Evolutionary conservation across 176 grass and related monocot species (phyloP).

Genomic region (Cenchrus americanus): DNA sequence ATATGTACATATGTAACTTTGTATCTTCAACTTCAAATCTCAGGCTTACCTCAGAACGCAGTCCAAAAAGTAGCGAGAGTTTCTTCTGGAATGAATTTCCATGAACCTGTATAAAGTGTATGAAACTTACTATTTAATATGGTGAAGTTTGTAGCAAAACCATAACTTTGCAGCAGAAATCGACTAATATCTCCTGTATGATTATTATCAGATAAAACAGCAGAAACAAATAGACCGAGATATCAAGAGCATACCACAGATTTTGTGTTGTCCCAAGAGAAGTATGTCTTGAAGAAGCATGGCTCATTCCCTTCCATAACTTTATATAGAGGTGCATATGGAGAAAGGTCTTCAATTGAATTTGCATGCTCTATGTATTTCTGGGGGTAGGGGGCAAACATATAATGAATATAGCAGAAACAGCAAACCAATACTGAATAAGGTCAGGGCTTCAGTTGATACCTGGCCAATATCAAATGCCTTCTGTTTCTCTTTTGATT

Average conservation of each 20-base stretch:
- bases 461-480: constrained; percentile 93
- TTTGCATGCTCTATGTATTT: constrained; percentile 92
- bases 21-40: constrained; percentile 19
- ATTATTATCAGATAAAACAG: constrained; percentile 23
- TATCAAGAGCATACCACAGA: constrained; percentile 58
- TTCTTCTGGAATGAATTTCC: constrained; percentile 99
- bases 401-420: constrained; percentile 20
- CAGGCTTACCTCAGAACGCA: constrained; percentile 74
- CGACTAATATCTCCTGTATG: neutral
- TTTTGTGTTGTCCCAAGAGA: constrained; percentile 91
- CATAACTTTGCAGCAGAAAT: neutral
- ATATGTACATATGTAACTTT: neutral
- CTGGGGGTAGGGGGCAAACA: constrained; percentile 43
- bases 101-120: constrained; percentile 64
- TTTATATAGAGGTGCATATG: constrained; percentile 84
- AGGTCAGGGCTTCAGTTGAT: constrained; percentile 29
- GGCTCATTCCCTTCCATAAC: constrained; percentile 86
- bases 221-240: constrained; percentile 16
- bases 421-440: constrained; percentile 14
- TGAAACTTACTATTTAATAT: constrained; percentile 13
- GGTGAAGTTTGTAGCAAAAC: constrained; percentile 29
- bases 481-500: constrained; percentile 84
- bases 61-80: constrained; percentile 81
- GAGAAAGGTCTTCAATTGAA: constrained; percentile 77
- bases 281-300: constrained; percentile 91